Evolutionary conservation across 2,329 filamentous ascomycete species (phyloP).

Genomic region (Tolypocladium paradoxum): DNA sequence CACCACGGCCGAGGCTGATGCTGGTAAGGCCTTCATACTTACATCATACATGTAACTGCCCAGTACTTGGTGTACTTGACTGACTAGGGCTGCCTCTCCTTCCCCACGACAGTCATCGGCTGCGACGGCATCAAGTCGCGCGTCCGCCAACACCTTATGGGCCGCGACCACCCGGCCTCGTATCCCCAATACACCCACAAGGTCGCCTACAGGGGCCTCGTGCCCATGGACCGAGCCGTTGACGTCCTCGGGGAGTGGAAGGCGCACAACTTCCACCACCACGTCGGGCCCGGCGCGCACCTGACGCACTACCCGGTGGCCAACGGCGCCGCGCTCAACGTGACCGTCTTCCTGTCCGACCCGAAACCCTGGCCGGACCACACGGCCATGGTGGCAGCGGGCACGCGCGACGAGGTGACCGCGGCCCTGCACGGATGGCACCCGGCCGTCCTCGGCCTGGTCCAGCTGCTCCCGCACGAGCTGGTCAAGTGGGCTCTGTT

Average conservation of each 20-base stretch:
- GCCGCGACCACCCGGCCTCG: constrained; percentile 23
- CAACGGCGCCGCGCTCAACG: neutral
- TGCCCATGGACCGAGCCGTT: constrained; percentile 40
- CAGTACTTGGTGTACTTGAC: no score
- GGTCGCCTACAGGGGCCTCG: constrained; percentile 42
- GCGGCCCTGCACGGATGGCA: neutral
- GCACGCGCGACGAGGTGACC: neutral
- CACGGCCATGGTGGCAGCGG: neutral
- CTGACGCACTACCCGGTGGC: neutral
- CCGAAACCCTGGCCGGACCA: neutral
- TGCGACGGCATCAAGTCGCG: constrained; percentile 56
- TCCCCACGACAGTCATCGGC: constrained; percentile 32
- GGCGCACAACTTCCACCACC: constrained; percentile 12
- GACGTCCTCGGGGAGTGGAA: constrained; percentile 31
- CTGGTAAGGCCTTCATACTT: neutral
- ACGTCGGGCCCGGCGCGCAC: neutral
- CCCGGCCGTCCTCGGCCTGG: neutral
- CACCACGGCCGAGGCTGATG: constrained; percentile 20
- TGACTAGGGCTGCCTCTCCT: no score
- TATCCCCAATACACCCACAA: constrained; percentile 39
- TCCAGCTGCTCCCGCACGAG: neutral
- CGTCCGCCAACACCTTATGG: constrained; percentile 37
- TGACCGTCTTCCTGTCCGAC: neutral
- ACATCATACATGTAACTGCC: no score
- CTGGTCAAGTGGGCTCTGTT: constrained; percentile 33